Evolutionary conservation across 495 filamentous ascomycete genomes (phyloP).

Genomic region (Penicillium macrosclerotiorum): DNA sequence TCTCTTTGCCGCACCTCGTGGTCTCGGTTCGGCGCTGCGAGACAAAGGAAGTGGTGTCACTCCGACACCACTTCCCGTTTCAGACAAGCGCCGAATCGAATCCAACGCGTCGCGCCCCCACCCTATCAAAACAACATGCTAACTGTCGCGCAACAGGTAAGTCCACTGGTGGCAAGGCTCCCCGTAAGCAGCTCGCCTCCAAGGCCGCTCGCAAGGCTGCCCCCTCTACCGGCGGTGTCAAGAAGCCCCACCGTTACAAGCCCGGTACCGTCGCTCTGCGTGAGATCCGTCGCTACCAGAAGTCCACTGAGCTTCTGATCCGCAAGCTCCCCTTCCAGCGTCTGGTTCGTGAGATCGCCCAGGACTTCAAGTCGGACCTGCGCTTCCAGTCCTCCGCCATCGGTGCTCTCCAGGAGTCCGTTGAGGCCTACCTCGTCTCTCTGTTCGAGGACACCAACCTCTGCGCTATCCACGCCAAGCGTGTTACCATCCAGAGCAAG

Average conservation of each 20-base stretch:
- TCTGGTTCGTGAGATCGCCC: slow-evolving; percentile 98
- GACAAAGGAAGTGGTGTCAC: not conserved
- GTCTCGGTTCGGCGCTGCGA: slow-evolving; percentile 18
- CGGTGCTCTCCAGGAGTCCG: slow-evolving; percentile 99
- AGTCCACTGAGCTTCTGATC: slow-evolving; percentile 99
- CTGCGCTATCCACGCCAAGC: slow-evolving; percentile 99
- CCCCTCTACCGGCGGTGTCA: slow-evolving; percentile 84
- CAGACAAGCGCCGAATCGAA: not conserved
- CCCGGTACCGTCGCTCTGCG: slow-evolving; percentile 99
- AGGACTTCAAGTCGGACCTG: slow-evolving; percentile 99
- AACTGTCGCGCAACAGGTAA: slow-evolving; percentile 56
- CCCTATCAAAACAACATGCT: slow-evolving; percentile 31
- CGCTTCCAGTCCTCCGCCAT: slow-evolving; percentile 99
- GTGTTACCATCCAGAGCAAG: slow-evolving; percentile 94
- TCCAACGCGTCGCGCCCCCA: slow-evolving; percentile 20
- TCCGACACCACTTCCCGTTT: not conserved
- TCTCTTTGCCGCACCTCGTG: slow-evolving; percentile 12
- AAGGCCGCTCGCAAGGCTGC: slow-evolving; percentile 80
- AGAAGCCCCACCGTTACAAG: slow-evolving; percentile 99
- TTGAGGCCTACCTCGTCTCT: slow-evolving; percentile 99
- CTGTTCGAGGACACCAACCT: slow-evolving; percentile 99
- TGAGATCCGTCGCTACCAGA: slow-evolving; percentile 99
- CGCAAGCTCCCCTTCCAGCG: slow-evolving; percentile 99
- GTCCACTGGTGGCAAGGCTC: slow-evolving; percentile 99
- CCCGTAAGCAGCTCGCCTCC: slow-evolving; percentile 94